Conservation (phyloP, 768 basidiomycete genomes). For the Lepiota brunneoincarnata region DNA sequence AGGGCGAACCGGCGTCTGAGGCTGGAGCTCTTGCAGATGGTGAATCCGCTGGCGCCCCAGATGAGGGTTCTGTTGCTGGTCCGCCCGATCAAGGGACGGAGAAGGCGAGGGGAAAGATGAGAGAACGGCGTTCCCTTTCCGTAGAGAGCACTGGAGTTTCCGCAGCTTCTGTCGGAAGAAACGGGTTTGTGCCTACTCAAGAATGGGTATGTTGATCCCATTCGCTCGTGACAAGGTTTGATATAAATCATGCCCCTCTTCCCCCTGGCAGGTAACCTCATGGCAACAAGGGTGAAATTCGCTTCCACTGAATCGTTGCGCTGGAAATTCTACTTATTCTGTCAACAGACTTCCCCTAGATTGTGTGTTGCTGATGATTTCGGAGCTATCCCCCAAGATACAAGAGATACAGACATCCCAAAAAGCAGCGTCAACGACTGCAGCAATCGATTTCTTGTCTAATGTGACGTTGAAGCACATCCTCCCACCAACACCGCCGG, state of each 20-base stretch:
- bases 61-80: slow-evolving; percentile 7
- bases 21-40: slow-evolving; percentile 15
- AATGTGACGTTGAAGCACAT: slow-evolving; percentile 67
- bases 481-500: slow-evolving; percentile 65
- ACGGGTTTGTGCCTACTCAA: slow-evolving; percentile 93
- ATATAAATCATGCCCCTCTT: neutral
- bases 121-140: slow-evolving; percentile 60
- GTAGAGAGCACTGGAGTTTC: slow-evolving; percentile 21
- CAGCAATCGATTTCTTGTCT: slow-evolving; percentile 74
- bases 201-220: slow-evolving; percentile 77
- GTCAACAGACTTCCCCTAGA: slow-evolving; percentile 78
- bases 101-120: slow-evolving; percentile 91
- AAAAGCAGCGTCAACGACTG: slow-evolving; percentile 59
- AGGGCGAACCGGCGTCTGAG: slow-evolving; percentile 23
- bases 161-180: slow-evolving; percentile 77
- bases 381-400: slow-evolving; percentile 83
- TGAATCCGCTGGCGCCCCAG: slow-evolving; percentile 8
- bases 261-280: slow-evolving; percentile 64
- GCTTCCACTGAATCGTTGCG: slow-evolving; percentile 7
- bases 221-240: neutral
- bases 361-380: slow-evolving; percentile 81
- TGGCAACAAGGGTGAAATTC: slow-evolving; percentile 89
- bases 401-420: slow-evolving; percentile 75
- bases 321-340: slow-evolving; percentile 10
- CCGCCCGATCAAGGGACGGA: slow-evolving; percentile 48